Percentiles rank a stretch among this genome's conserved stretches.
Conservation (phyloP, 805 yeast genomes). For the Deakozyma indianensis region DNA sequence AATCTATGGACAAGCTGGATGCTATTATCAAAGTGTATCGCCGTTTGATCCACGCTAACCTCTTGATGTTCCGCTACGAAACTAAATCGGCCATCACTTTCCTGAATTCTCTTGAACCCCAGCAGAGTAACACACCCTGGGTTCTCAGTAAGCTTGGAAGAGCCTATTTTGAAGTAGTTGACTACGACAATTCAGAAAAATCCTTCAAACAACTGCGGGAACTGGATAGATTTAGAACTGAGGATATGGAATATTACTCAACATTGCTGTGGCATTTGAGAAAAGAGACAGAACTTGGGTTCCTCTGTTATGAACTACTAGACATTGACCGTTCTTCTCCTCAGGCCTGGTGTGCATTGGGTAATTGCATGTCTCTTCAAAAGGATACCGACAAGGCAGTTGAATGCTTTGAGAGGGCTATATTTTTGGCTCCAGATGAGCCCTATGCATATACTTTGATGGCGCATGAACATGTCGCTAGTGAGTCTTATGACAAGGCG, state of each 20-base stretch:
- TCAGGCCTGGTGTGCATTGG: constrained; percentile 84
- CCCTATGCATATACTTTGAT: constrained; percentile 85
- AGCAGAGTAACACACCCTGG: constrained; percentile 66
- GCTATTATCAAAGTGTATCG: not conserved
- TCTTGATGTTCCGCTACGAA: constrained; percentile 33
- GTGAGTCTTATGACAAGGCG: constrained; percentile 84
- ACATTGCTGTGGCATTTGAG: constrained; percentile 89
- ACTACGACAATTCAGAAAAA: constrained; percentile 60
- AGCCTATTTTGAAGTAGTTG: constrained; percentile 73
- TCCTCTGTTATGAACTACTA: constrained; percentile 65
- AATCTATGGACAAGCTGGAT: not conserved
- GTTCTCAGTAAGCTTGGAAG: constrained; percentile 69
- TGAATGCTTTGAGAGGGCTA: constrained; percentile 70
- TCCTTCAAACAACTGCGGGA: constrained; percentile 49
- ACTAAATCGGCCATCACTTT: constrained; percentile 67
- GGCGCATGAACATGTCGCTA: constrained; percentile 83
- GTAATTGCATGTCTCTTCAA: constrained; percentile 72
- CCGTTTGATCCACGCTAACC: not conserved
- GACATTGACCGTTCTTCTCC: constrained; percentile 53
- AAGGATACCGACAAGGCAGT: constrained; percentile 85
- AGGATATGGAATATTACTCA: constrained; percentile 85
- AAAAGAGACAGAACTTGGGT: constrained; percentile 64
- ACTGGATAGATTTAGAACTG: constrained; percentile 61
- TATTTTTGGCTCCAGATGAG: constrained; percentile 48
- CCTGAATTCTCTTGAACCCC: constrained; percentile 47